Evolutionary conservation across 768 basidiomycete genomes (phyloP).

Genomic region (Serendipita sp.): DNA sequence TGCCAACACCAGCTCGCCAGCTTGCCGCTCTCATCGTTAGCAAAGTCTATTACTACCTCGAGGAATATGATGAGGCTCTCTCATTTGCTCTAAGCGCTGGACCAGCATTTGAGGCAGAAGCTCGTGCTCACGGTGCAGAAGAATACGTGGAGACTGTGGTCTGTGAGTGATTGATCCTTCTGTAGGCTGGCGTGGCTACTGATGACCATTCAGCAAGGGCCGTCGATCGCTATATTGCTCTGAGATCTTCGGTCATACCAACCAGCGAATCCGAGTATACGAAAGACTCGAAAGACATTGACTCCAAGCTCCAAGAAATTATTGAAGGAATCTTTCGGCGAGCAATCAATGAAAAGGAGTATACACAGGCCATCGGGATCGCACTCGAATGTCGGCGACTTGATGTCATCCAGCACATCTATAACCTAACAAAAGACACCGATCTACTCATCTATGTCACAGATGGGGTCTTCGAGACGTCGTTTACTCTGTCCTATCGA

Average conservation of each 20-base stretch:
- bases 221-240: slow-evolving; percentile 80
- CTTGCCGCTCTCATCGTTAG: slow-evolving; percentile 86
- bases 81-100: slow-evolving; percentile 90
- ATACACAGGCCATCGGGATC: slow-evolving; percentile 82
- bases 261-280: slow-evolving; percentile 31
- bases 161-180: slow-evolving; percentile 38
- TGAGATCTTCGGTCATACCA: slow-evolving; percentile 27
- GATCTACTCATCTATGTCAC: slow-evolving; percentile 78
- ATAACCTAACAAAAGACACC: slow-evolving; percentile 55
- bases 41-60: slow-evolving; percentile 96
- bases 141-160: slow-evolving; percentile 93
- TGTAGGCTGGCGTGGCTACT: not conserved
- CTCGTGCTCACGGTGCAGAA: slow-evolving; percentile 42
- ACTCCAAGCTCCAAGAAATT: slow-evolving; percentile 62
- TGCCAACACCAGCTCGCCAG: slow-evolving; percentile 58
- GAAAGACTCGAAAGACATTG: slow-evolving; percentile 43
- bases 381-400: slow-evolving; percentile 83
- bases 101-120: slow-evolving; percentile 65
- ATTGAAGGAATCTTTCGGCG: slow-evolving; percentile 81
- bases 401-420: slow-evolving; percentile 71
- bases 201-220: slow-evolving; percentile 54
- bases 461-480: slow-evolving; percentile 80
- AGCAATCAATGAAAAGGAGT: slow-evolving; percentile 79
- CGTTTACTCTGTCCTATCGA: slow-evolving; percentile 73
- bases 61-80: slow-evolving; percentile 88